Evolutionary conservation across 2,329 filamentous ascomycete genomes (phyloP).

Genomic region (Pleurostoma richardsiae): DNA sequence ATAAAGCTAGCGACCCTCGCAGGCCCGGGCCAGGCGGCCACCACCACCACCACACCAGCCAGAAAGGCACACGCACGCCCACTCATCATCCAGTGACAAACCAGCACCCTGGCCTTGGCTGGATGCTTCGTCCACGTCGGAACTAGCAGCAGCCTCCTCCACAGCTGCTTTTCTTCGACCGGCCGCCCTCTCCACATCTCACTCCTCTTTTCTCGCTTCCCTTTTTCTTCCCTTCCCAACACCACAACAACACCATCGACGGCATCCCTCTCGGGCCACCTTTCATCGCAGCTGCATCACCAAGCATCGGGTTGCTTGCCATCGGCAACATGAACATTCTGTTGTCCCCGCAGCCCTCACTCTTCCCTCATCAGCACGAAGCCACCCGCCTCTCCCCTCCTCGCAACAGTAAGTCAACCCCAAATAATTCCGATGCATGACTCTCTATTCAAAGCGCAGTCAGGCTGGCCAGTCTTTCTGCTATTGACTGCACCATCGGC

Average conservation of each 20-base stretch:
- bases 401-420: constrained; percentile 44
- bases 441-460: too few species aligned
- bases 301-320: not conserved
- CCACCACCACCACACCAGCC: too few species aligned
- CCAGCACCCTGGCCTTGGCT: not conserved
- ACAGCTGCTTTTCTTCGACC: not conserved
- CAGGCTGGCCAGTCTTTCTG: too few species aligned
- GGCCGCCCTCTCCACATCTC: not conserved
- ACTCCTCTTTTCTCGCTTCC: not conserved
- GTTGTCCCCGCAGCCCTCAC: constrained; percentile 53
- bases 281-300: not conserved
- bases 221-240: not conserved
- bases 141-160: not conserved
- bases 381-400: constrained; percentile 47
- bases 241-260: not conserved
- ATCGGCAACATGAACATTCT: constrained; percentile 52
- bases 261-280: not conserved
- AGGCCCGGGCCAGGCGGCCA: too few species aligned
- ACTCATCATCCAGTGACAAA: too few species aligned
- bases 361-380: constrained; percentile 56
- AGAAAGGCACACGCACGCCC: too few species aligned
- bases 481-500: too few species aligned
- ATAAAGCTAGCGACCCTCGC: too few species aligned
- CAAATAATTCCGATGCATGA: too few species aligned
- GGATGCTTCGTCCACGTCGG: not conserved